Conservation (phyloP, 106 monocot genomes). For the Apostasia ramifera region DNA sequence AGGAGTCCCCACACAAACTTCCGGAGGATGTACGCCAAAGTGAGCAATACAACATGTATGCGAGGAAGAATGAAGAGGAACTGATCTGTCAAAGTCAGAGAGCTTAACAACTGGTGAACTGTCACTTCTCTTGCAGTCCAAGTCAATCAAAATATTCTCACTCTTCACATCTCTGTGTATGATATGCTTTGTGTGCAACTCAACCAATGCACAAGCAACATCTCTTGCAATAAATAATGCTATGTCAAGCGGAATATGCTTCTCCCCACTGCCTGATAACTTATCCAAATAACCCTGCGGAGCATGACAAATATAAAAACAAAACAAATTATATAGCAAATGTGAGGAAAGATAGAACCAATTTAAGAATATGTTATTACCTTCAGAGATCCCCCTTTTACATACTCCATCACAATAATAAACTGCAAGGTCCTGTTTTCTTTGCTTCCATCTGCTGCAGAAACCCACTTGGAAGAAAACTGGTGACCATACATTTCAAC, state of each 20-base stretch:
- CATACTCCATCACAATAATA: conserved; percentile 80
- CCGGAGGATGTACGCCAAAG: conserved; percentile 71
- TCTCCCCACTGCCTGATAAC: conserved; percentile 48
- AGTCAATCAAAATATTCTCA: conserved; percentile 87
- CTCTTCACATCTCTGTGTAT: conserved; percentile 97
- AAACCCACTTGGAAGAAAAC: conserved; percentile 73
- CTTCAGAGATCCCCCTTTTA: conserved; percentile 86
- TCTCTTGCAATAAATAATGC: conserved; percentile 69
- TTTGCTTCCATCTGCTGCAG: conserved; percentile 31
- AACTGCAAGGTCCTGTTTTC: conserved; percentile 61
- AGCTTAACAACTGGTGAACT: conserved; percentile 80
- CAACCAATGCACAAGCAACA: conserved; percentile 74
- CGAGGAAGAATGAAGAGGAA: conserved; percentile 58
- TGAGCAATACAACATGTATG: conserved; percentile 94
- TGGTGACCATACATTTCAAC: conserved; percentile 94
- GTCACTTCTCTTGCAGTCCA: conserved; percentile 46
- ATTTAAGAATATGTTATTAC: conserved; percentile 22
- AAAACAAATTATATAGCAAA: not conserved
- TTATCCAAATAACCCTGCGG: conserved; percentile 60
- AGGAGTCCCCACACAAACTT: conserved; percentile 93
- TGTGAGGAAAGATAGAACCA: not conserved
- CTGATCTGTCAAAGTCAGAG: conserved; percentile 87
- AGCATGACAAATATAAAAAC: not conserved
- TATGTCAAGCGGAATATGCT: conserved; percentile 54
- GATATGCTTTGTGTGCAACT: conserved; percentile 84